Percentiles rank a stretch among this genome's conserved stretches.
Conservation (phyloP, 805 yeast genomes). For the Metschnikowia matae region DNA sequence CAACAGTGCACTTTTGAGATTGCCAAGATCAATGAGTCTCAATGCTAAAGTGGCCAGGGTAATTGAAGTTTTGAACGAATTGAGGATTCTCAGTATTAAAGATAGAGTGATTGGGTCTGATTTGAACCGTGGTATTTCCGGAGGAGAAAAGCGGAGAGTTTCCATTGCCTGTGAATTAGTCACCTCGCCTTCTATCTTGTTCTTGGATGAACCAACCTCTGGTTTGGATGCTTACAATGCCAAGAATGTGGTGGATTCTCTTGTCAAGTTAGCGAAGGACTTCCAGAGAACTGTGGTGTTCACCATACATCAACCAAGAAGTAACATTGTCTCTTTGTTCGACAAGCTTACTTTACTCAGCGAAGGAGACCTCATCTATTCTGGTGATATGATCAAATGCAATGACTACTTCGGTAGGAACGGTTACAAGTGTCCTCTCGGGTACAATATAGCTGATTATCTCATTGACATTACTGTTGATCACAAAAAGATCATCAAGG, state of each 20-base stretch:
- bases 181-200: slow-evolving; percentile 78
- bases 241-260: slow-evolving; percentile 79
- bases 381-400: slow-evolving; percentile 78
- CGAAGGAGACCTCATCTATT: slow-evolving; percentile 80
- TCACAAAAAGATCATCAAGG: slow-evolving; percentile 33
- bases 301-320: slow-evolving; percentile 95
- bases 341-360: slow-evolving; percentile 78
- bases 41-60: slow-evolving; percentile 75
- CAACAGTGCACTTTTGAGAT: slow-evolving; percentile 82
- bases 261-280: slow-evolving; percentile 73
- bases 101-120: slow-evolving; percentile 88
- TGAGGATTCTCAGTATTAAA: slow-evolving; percentile 76
- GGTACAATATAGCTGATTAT: slow-evolving; percentile 92
- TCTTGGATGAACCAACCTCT: slow-evolving; percentile 91
- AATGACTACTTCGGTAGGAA: slow-evolving; percentile 67
- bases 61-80: slow-evolving; percentile 76
- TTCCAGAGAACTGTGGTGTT: slow-evolving; percentile 85
- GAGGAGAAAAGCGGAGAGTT: slow-evolving; percentile 89
- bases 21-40: slow-evolving; percentile 77
- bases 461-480: slow-evolving; percentile 86
- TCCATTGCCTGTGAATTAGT: slow-evolving; percentile 92
- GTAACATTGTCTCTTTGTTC: slow-evolving; percentile 88
- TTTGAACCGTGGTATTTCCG: slow-evolving; percentile 86
- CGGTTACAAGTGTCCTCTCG: slow-evolving; percentile 82
- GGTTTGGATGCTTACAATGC: slow-evolving; percentile 96